phyloP scores from a whole-genome alignment of 2,329 filamentous ascomycete species.

The Aspergillus sp. region DNA sequence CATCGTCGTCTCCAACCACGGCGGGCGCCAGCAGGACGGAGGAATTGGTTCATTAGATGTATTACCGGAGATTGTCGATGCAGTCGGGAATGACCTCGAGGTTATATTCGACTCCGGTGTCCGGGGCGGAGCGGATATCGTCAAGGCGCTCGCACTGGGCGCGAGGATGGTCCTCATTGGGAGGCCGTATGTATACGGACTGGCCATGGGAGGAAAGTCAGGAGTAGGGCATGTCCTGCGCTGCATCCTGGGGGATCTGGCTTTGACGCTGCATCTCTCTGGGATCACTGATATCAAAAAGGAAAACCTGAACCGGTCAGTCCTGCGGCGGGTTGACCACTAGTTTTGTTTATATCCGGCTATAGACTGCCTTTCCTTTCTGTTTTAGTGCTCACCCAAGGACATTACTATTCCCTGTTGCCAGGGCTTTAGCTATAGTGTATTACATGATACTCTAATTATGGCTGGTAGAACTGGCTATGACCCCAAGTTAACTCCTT shows the following conservation, averaged over 20 bases:
- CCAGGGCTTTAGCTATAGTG: too few species aligned
- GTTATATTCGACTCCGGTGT: slow-evolving; percentile 6
- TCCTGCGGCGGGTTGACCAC: neutral
- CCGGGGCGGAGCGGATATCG: slow-evolving; percentile 4
- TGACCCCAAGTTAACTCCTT: too few species aligned
- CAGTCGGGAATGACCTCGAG: slow-evolving; percentile 3
- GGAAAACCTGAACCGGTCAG: neutral
- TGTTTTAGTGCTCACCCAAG: too few species aligned
- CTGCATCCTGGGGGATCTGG: slow-evolving; percentile 1
- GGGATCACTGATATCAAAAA: neutral
- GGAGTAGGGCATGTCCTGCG: slow-evolving; percentile 2
- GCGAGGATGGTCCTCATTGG: slow-evolving; percentile 8
- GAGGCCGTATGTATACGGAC: slow-evolving; percentile 6
- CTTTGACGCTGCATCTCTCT: neutral
- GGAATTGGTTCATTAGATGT: neutral
- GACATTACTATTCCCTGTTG: too few species aligned
- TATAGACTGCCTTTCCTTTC: too few species aligned
- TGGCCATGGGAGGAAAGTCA: neutral
- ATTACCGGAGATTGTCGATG: slow-evolving; percentile 6
- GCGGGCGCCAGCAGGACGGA: slow-evolving; percentile 4
- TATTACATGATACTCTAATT: too few species aligned
- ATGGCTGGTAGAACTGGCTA: too few species aligned
- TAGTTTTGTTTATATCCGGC: too few species aligned
- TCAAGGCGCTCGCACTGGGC: slow-evolving; percentile 2
- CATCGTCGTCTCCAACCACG: slow-evolving; percentile 4